Evolutionary conservation across 1,284 basidiomycete species (phyloP), one percentile per base, ranked within the genome.

Genomic region (Boletus smithii): DNA sequence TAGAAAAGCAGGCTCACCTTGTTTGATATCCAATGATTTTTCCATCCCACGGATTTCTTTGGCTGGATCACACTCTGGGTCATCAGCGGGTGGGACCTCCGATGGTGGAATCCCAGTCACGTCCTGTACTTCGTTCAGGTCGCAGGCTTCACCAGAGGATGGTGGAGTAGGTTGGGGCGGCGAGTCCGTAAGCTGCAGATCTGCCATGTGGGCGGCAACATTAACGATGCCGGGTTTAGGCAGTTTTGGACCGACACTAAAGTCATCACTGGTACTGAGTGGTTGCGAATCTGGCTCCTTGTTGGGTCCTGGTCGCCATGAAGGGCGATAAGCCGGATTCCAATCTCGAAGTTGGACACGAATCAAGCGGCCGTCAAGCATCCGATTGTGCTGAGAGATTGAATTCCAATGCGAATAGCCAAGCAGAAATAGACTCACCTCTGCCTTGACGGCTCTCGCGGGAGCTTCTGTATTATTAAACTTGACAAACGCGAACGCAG

Each of bases 401-500:
- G 17, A 26, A 48, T 58, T 35, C 23, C 32, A 22, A 43, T 22
- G 10, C 2, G 40, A 37, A 34, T 27, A 17, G 11, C 24, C 34
- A 26, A 38, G 26, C 31, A 36, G 35, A 40, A 29, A 30, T 4
- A 24, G 31, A 58, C 64, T 38, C 46, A 85, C 86, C 73, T 88
- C 80, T 62, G 76, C 76, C 27, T 65, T 63, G 14, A 88, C 74
- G 4, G 86, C 86, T 42, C 73, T 77, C 18, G 72, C 71, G 24
- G 85, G 76, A 20, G 79, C 72, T 7, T 83, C 79, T 4, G 72
- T 71, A 48, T 80, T 77, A 47, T 77, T 69, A 58, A 81, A 89
- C 58, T 76, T 84, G 42, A 89, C 76, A 57, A 89, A 88, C 3
- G 87, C 87, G 59, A 88, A 89, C 2, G 80, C 83, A 16, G 80